phyloP scores from a whole-genome alignment of 2,329 filamentous ascomycete species.

The Tolypocladium inflatum region DNA sequence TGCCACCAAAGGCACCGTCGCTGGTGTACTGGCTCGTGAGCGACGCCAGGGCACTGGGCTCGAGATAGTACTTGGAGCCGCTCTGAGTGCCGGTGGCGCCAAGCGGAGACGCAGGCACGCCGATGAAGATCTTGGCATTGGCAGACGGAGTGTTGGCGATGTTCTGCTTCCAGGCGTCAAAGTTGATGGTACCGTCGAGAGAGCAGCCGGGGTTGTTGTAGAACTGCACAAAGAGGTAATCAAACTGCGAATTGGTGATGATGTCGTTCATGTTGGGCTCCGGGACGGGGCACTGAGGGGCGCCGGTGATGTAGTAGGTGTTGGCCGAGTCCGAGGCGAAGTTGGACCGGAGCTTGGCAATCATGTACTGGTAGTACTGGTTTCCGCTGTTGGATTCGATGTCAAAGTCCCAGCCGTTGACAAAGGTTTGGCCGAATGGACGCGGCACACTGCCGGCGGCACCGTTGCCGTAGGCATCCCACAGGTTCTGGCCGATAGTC shows the following conservation, averaged over 20 bases:
- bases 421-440: conserved; percentile 8
- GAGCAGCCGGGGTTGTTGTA: conserved; percentile 36
- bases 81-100: conserved; percentile 22
- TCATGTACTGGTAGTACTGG: conserved; percentile 10
- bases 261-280: conserved; percentile 31
- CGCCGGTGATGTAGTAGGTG: conserved; percentile 33
- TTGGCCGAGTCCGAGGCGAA: conserved; percentile 7
- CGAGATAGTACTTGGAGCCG: conserved; percentile 24
- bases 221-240: conserved; percentile 35
- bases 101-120: conserved; percentile 18
- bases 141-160: conserved; percentile 14
- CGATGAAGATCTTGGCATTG: conserved; percentile 18
- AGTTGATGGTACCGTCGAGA: conserved; percentile 13
- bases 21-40: conserved; percentile 18
- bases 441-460: conserved; percentile 4
- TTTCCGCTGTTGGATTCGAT: conserved; percentile 11
- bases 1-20: conserved; percentile 21
- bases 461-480: conserved; percentile 11
- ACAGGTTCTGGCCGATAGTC: conserved; percentile 11
- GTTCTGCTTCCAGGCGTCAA: conserved; percentile 14
- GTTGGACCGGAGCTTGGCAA: conserved; percentile 11
- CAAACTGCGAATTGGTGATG: conserved; percentile 16
- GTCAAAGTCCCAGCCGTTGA: conserved; percentile 14
- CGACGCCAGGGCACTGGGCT: conserved; percentile 17
- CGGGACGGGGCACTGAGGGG: conserved; percentile 30